Evolutionary conservation across 2,329 filamentous ascomycete species (phyloP).

Genomic region (Cordyceps cateniannulata): DNA sequence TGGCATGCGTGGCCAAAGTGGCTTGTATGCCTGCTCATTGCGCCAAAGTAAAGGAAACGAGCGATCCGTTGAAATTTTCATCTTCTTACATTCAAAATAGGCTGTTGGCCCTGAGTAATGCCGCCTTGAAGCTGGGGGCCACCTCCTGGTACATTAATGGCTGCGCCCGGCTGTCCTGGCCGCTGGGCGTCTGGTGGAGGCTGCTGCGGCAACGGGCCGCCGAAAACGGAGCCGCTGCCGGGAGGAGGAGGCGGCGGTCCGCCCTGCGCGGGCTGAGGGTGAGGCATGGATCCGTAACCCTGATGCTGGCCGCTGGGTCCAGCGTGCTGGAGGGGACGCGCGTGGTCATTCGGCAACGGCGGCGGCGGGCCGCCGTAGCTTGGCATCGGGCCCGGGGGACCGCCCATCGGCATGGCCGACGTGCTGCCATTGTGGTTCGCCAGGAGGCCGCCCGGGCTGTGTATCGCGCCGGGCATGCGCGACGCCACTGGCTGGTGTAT

Average conservation of each 20-base stretch:
- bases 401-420: constrained; percentile 46
- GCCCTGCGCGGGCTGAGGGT: constrained; percentile 43
- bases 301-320: constrained; percentile 45
- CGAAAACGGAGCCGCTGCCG: constrained; percentile 59
- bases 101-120: constrained; percentile 36
- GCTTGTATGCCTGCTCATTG: not conserved
- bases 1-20: not conserved
- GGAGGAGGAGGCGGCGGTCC: constrained; percentile 51
- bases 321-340: constrained; percentile 45
- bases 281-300: constrained; percentile 50
- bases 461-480: constrained; percentile 72
- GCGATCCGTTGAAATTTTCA: not conserved
- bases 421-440: constrained; percentile 61
- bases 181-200: constrained; percentile 54
- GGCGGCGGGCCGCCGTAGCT: constrained; percentile 51
- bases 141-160: constrained; percentile 39
- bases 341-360: constrained; percentile 42
- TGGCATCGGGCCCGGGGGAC: constrained; percentile 42
- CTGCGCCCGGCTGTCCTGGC: constrained; percentile 34
- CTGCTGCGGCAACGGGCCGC: constrained; percentile 59
- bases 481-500: constrained; percentile 92
- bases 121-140: constrained; percentile 33
- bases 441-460: constrained; percentile 85
- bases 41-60: not conserved
- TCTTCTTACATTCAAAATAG: constrained; percentile 45